Percentiles rank a stretch among this genome's conserved stretches.
These are phyloP conservation scores for Saturnispora mendoncae DNA, from an alignment of 805 yeast species.

Conservation along the genomic window DNA sequence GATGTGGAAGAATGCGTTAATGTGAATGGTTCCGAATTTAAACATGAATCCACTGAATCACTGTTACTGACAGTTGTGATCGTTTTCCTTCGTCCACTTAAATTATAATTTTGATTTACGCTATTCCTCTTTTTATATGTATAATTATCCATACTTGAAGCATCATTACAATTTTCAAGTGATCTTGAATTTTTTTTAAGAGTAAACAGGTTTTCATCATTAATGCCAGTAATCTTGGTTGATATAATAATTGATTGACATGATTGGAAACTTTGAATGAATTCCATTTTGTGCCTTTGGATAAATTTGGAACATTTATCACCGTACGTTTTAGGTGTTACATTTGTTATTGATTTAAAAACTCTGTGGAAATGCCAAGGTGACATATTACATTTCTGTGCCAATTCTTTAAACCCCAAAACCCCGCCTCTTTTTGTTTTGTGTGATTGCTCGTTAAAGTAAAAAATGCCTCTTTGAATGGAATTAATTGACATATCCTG, in stretches of 20 bases:
- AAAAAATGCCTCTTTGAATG: constrained; percentile 7
- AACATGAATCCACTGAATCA: too few relatives aligned
- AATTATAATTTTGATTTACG: too few relatives aligned
- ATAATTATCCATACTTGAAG: too few relatives aligned
- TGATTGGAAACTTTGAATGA: constrained; percentile 12
- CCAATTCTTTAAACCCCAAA: constrained; percentile 77
- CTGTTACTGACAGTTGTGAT: too few relatives aligned
- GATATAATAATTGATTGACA: constrained; percentile 24
- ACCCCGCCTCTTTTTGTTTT: constrained; percentile 62
- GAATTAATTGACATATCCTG: too few relatives aligned
- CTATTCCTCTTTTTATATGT: too few relatives aligned
- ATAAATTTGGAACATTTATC: constrained; percentile 67
- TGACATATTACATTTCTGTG: constrained; percentile 69
- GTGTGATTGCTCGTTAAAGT: constrained; percentile 14
- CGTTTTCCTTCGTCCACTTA: too few relatives aligned
- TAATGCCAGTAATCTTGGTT: constrained; percentile 25
- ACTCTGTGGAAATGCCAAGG: constrained; percentile 95
- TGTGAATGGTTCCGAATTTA: too few relatives aligned
- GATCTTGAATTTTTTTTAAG: too few relatives aligned
- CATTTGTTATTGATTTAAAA: constrained; percentile 75
- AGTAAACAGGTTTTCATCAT: too few relatives aligned
- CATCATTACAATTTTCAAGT: too few relatives aligned
- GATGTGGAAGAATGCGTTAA: too few relatives aligned
- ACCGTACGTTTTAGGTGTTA: constrained; percentile 84
- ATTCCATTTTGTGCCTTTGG: constrained; percentile 24